Percentiles rank a stretch among this genome's conserved stretches.
These are phyloP conservation scores for Encephalitozoon romaleae DNA, from an alignment of 371 early-diverging fungal species.

Conservation along the genomic window DNA sequence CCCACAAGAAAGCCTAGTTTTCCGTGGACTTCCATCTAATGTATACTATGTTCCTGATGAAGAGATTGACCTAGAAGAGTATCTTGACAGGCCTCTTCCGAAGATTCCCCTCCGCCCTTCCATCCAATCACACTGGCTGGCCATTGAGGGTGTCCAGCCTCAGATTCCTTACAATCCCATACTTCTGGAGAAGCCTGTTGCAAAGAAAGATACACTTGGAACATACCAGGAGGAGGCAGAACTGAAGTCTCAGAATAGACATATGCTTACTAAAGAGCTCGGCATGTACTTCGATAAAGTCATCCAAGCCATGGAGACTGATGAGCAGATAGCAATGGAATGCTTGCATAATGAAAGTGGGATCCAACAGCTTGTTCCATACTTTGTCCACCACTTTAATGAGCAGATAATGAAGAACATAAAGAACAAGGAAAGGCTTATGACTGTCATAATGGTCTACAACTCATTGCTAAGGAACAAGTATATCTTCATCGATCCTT, in stretches of 20 bases:
- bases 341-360: slow-evolving; percentile 78
- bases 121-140: slow-evolving; percentile 80
- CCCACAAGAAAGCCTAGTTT: slow-evolving; percentile 68
- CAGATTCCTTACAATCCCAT: slow-evolving; percentile 92
- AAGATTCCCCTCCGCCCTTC: slow-evolving; percentile 68
- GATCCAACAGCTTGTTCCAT: slow-evolving; percentile 88
- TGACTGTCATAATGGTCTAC: slow-evolving; percentile 71
- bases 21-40: slow-evolving; percentile 62
- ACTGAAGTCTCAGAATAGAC: slow-evolving; percentile 63
- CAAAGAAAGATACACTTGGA: slow-evolving; percentile 68
- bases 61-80: slow-evolving; percentile 82
- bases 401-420: slow-evolving; percentile 66
- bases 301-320: slow-evolving; percentile 70
- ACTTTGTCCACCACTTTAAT: slow-evolving; percentile 85
- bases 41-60: slow-evolving; percentile 88
- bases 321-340: slow-evolving; percentile 71
- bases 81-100: slow-evolving; percentile 78
- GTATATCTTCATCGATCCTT: slow-evolving; percentile 86
- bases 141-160: slow-evolving; percentile 97
- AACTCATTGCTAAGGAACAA: slow-evolving; percentile 75
- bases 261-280: slow-evolving; percentile 82
- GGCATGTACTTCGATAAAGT: slow-evolving; percentile 90
- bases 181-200: slow-evolving; percentile 64
- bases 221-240: slow-evolving; percentile 58
- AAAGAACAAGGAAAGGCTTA: slow-evolving; percentile 50